phyloP scores from a whole-genome alignment of 139 green algal genomes.

The Volvox reticuliferus region DNA sequence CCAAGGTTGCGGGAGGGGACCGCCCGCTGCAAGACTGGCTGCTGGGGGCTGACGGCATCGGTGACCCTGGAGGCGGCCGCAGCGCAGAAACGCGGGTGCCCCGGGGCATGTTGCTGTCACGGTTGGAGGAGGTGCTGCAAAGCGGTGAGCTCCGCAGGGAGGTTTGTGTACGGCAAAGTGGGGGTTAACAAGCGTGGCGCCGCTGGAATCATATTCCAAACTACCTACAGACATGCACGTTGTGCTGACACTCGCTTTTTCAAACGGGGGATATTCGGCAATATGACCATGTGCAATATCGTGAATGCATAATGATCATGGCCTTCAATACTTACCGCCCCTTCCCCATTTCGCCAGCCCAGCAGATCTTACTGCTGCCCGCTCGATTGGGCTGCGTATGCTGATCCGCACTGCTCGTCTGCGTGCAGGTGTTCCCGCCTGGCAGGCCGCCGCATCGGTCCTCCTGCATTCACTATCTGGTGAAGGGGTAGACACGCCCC shows the following conservation, averaged over 20 bases:
- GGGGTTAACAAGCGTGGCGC: too few species aligned
- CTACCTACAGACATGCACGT: too few species aligned
- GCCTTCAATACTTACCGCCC: too few species aligned
- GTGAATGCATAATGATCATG: too few species aligned
- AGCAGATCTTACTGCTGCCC: too few species aligned
- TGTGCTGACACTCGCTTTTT: too few species aligned
- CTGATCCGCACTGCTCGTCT: not conserved
- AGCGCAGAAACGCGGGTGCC: not conserved
- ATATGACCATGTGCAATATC: too few species aligned
- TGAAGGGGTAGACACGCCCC: not conserved
- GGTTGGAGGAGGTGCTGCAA: not conserved
- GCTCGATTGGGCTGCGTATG: not conserved
- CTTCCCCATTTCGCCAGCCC: too few species aligned
- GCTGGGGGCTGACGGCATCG: not conserved
- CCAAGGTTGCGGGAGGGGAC: not conserved
- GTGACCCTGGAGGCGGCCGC: too few species aligned
- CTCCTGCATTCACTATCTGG: not conserved
- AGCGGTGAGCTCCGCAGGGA: not conserved
- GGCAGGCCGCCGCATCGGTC: slow-evolving; percentile 23
- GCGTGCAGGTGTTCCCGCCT: slow-evolving; percentile 27
- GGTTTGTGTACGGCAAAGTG: too few species aligned
- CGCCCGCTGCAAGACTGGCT: not conserved
- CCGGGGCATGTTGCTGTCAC: not conserved
- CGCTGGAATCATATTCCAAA: too few species aligned
- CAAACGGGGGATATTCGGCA: too few species aligned